Evolutionary conservation across 148 eudicot genomes (phyloP).

Genomic region (Cornus suecica): DNA sequence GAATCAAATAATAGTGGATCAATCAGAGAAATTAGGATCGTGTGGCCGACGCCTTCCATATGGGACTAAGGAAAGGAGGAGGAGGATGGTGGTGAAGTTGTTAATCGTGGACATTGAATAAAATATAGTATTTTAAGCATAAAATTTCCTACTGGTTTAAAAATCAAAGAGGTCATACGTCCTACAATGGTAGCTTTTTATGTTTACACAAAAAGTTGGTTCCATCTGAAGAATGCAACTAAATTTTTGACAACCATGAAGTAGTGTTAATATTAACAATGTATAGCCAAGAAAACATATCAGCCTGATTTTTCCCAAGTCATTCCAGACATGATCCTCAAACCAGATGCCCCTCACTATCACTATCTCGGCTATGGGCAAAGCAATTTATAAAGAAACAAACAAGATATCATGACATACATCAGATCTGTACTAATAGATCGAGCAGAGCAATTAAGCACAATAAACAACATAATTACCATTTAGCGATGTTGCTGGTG

Average conservation of each 20-base stretch:
- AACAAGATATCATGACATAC: not conserved
- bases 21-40: too few relatives aligned
- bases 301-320: not conserved
- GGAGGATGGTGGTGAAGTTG: too few relatives aligned
- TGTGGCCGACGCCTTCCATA: too few relatives aligned
- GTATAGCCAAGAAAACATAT: not conserved
- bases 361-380: not conserved
- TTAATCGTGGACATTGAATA: not conserved
- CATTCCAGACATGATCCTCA: not conserved
- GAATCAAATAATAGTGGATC: too few relatives aligned
- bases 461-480: constrained; percentile 38
- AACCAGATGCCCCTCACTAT: not conserved
- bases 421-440: not conserved
- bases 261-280: not conserved
- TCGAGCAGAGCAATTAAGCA: not conserved
- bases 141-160: not conserved
- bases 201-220: not conserved
- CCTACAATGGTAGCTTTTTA: not conserved
- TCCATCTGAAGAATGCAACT: not conserved
- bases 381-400: not conserved
- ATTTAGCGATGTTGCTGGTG: constrained; percentile 81
- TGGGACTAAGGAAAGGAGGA: too few relatives aligned
- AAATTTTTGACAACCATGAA: not conserved
- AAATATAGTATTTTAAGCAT: too few relatives aligned
- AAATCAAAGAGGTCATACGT: not conserved